Conservation (phyloP, 1,284 basidiomycete species). For the Inonotus hispidus region DNA sequence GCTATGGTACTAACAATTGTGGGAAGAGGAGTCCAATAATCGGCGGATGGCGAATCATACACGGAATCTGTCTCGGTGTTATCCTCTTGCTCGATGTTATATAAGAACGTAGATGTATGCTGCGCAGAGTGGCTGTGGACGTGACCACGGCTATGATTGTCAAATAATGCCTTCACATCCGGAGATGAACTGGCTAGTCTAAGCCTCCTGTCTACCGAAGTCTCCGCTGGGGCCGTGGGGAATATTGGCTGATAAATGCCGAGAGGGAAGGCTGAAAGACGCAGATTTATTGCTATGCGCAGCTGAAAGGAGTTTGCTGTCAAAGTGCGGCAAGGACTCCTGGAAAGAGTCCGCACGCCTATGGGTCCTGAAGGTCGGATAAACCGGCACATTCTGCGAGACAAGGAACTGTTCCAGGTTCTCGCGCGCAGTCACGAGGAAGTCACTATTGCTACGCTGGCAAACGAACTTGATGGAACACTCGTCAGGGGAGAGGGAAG, state of each 20-base stretch:
- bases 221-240: conserved; percentile 10
- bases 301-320: conserved; percentile 87
- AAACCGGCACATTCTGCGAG: conserved; percentile 77
- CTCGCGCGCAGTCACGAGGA: conserved; percentile 84
- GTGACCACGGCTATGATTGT: conserved; percentile 36
- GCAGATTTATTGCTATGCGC: conserved; percentile 50
- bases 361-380: conserved; percentile 65
- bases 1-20: conserved; percentile 54
- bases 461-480: conserved; percentile 95
- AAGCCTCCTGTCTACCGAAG: conserved; percentile 62
- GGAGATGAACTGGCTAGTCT: conserved; percentile 85
- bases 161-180: conserved; percentile 94
- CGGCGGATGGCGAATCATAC: conserved; percentile 25
- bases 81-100: conserved; percentile 67
- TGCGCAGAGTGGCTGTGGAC: conserved; percentile 13
- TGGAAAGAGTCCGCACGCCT: conserved; percentile 90
- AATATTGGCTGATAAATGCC: conserved; percentile 12
- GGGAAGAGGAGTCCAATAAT: conserved; percentile 73
- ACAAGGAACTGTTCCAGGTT: conserved; percentile 90
- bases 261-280: conserved; percentile 18
- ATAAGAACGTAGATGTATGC: conserved; percentile 55
- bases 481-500: conserved; percentile 48
- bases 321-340: conserved; percentile 95
- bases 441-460: conserved; percentile 91
- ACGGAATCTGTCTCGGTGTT: conserved; percentile 32